Base-by-base conservation (phyloP, 2,329 filamentous ascomycete species). In the Dryadomyces quercivorus region DNA sequence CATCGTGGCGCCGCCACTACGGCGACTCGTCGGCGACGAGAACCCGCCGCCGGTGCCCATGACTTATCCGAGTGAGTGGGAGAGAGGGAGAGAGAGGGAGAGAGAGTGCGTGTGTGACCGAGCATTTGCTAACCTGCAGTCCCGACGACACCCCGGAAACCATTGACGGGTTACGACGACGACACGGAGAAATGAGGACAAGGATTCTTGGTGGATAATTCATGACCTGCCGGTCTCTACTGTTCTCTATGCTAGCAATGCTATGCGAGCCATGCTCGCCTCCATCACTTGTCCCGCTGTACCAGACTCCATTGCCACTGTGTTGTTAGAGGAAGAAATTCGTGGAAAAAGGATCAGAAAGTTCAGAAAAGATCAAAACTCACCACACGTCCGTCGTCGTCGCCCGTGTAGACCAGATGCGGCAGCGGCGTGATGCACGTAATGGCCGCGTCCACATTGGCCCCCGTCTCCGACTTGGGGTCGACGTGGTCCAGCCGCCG, bases 321-420 rank as follows among this genome's bases (percentile, higher is more conserved):
- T n/a, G 20, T n/a, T 8, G 26, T 40, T 40, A 59, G 61, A 40
- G 12, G 6, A 36, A 36, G 34, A 36, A 36, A 36, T 6, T 6
- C 6, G 34, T 36, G 6, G 12, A 12, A 6, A 36, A 6, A 6
- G 34, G 12, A 12, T 6, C 34, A 36, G 36, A 40, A 40, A 5
- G 36, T 31, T 31, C 8, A 31, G 8, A 40, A 40, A 40, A 12
- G 15, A 40, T 3, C 5, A 26, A 55, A 56, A 80, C 84, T 80
- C 65, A 93, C 88, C 69, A 98, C 92, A 74, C 84, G 78, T 34
- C 93, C 93, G 59, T 90, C 86, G 59, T 97, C 93, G 71, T 97
- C 93, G 3, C 92, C 93, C 0, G 91, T 95, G 69, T 96, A 97
- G 10, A 97, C 83, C 58, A 85, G 78, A 59, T 85, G 84, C 53